A percentile compares a stretch with the other conserved stretches of the same genome.
phyloP scores from a whole-genome alignment of 257 asterid species.

The Apocynum venetum region DNA sequence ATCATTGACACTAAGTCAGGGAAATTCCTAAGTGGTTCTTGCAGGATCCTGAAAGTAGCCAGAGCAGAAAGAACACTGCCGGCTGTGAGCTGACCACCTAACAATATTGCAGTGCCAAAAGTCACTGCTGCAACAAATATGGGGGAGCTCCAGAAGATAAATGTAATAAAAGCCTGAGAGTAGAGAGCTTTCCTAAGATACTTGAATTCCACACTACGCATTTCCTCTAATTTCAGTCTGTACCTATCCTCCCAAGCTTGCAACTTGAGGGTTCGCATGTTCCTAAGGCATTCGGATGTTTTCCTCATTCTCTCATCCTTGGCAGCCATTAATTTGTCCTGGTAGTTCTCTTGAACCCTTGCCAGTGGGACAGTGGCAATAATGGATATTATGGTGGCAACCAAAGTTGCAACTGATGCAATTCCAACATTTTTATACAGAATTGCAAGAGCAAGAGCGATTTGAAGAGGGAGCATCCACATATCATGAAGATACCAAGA shows the following conservation, averaged over 20 bases:
- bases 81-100: constrained; percentile 73
- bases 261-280: constrained; percentile 68
- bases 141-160: constrained; percentile 79
- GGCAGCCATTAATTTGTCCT: constrained; percentile 71
- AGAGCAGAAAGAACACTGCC: constrained; percentile 75
- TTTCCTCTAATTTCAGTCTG: constrained; percentile 55
- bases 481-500: constrained; percentile 74
- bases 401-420: constrained; percentile 59
- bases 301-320: constrained; percentile 79
- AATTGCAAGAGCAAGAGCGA: constrained; percentile 64
- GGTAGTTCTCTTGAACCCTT: constrained; percentile 58
- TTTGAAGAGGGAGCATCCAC: constrained; percentile 79
- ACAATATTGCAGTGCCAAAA: constrained; percentile 59
- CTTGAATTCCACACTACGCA: constrained; percentile 69
- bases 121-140: constrained; percentile 69
- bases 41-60: constrained; percentile 72
- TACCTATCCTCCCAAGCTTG: constrained; percentile 86
- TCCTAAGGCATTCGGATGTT: constrained; percentile 68
- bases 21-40: constrained; percentile 70
- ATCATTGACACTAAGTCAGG: constrained; percentile 81
- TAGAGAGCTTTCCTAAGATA: constrained; percentile 65
- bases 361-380: constrained; percentile 67
- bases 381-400: constrained; percentile 66
- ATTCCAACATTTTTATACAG: constrained; percentile 69
- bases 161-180: constrained; percentile 67